A percentile compares a stretch with the other conserved stretches of the same genome.
phyloP scores from a whole-genome alignment of 148 eudicot species.

The Chenopodium formosanum region DNA sequence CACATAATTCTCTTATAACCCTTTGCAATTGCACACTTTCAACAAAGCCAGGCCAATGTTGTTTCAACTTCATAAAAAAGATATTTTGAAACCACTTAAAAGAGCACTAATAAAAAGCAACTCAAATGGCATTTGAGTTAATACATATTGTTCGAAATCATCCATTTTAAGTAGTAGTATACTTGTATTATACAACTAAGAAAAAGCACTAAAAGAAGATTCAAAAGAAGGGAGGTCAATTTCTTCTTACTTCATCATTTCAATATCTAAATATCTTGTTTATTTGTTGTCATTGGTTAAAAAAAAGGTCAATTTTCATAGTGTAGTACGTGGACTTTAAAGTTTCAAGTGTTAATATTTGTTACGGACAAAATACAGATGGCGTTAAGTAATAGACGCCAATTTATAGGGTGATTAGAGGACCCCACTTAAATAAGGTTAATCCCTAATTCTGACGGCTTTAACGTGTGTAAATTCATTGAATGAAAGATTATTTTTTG shows the following conservation, averaged over 20 bases:
- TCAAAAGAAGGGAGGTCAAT: background rate
- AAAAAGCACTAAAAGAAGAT: background rate
- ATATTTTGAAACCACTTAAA: background rate
- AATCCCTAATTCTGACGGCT: conserved; percentile 11
- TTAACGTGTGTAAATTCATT: conserved; percentile 16
- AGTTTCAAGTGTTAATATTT: background rate
- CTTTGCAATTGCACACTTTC: too few species aligned
- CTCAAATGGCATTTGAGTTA: conserved; percentile 6
- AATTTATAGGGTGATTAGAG: conserved; percentile 10
- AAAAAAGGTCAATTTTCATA: background rate
- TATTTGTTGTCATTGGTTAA: background rate
- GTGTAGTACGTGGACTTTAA: conserved; percentile 11
- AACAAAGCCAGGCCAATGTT: too few species aligned
- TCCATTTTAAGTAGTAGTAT: background rate
- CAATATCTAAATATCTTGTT: background rate
- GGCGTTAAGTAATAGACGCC: conserved; percentile 16
- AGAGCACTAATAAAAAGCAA: background rate
- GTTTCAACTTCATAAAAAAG: background rate
- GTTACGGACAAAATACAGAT: conserved; percentile 17
- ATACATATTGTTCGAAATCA: background rate
- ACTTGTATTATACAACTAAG: background rate
- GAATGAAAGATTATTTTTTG: conserved; percentile 5
- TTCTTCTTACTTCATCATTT: background rate
- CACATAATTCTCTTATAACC: too few species aligned
- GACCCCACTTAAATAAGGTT: background rate